Evolutionary conservation across 768 basidiomycete species (phyloP), one percentile per base, ranked within the genome.

Genomic region (Porphyrellus cyaneotinctus): DNA sequence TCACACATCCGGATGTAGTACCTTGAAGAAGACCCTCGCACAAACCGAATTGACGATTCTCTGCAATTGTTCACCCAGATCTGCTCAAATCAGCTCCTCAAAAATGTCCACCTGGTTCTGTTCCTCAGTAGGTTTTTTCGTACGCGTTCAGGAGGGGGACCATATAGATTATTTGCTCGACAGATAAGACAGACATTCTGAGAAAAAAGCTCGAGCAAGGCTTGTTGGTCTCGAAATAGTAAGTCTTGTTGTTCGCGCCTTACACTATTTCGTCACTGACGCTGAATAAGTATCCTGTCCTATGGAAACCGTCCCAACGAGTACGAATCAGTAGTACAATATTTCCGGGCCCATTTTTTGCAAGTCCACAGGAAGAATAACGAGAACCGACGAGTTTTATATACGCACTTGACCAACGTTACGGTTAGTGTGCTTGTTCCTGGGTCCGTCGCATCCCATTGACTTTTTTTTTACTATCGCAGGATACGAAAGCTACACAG

Each of bases 11-110:
- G 43, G 30, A 43, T 18, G 20, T 59, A 92, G 88, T 91, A 91
- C 67, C 76, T 93, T 22, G 87, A 91, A 64, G 91, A 93, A 73
- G 91, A 93, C 63, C 85, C 87, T 26, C 79, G 85, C 52, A 87
- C 86, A 36, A 93, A 93, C 60, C 76, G 91, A 44, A 89, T 93
- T 30, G 88, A 92, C 57, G 91, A 93, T 65, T 91, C 90, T 1
- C 70, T 93, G n/a, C 90, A 90, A 70, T 74, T 92, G 22, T 93
- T 91, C 68, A 91, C 88, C 6, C 80, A 89, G 61, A 89, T 92
- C 12, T 91, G 89, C 64, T 85, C 87, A 31, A 92, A 91, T 64
- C 78, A 80, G 31, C 77, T 92, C 46, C 73, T 93, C 46, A 90
- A 89, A 66, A 85, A 78, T 35, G 85, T 83, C 23, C 77, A 81